A percentile compares a stretch with the other conserved stretches of the same genome.
phyloP scores from a whole-genome alignment of 768 basidiomycete genomes.

The Hygrophoropsis aurantiaca region DNA sequence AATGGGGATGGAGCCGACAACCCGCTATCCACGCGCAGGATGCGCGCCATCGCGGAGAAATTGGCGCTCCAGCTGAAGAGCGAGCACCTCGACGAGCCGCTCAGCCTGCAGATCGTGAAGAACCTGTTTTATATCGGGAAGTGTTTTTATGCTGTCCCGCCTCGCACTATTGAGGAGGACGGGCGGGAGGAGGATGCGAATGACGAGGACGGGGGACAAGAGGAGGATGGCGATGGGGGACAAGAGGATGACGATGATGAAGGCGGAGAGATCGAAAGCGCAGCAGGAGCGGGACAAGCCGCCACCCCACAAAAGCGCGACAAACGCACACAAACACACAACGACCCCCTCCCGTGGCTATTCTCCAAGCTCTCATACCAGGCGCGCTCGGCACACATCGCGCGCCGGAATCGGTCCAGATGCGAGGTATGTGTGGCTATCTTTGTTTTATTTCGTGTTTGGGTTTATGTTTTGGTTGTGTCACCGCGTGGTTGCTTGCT shows the following conservation, averaged over 20 bases:
- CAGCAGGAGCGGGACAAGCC: too few relatives aligned
- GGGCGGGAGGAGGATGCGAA: constrained; percentile 18
- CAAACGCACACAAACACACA: background rate
- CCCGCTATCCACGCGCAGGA: constrained; percentile 52
- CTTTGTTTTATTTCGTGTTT: background rate
- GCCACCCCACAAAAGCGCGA: background rate
- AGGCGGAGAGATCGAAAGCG: constrained; percentile 13
- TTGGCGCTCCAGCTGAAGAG: constrained; percentile 80
- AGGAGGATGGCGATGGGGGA: constrained; percentile 30
- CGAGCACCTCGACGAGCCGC: constrained; percentile 65
- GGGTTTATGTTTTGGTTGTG: too few relatives aligned
- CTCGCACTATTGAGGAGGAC: constrained; percentile 15
- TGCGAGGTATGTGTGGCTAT: constrained; percentile 39
- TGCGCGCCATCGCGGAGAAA: constrained; percentile 74
- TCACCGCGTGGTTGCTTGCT: constrained; percentile 1
- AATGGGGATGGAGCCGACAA: constrained; percentile 27
- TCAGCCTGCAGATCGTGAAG: constrained; percentile 87
- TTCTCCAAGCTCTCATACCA: constrained; percentile 94
- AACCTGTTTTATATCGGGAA: constrained; percentile 92
- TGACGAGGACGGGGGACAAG: constrained; percentile 27
- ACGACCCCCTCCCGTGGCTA: constrained; percentile 80
- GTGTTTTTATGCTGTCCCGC: constrained; percentile 58
- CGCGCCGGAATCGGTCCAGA: constrained; percentile 54
- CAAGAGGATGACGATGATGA: constrained; percentile 23
- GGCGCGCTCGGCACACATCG: constrained; percentile 71